Base-by-base conservation (phyloP, 352 stramenopile species). In the Pilasporangium apinafurcum region DNA sequence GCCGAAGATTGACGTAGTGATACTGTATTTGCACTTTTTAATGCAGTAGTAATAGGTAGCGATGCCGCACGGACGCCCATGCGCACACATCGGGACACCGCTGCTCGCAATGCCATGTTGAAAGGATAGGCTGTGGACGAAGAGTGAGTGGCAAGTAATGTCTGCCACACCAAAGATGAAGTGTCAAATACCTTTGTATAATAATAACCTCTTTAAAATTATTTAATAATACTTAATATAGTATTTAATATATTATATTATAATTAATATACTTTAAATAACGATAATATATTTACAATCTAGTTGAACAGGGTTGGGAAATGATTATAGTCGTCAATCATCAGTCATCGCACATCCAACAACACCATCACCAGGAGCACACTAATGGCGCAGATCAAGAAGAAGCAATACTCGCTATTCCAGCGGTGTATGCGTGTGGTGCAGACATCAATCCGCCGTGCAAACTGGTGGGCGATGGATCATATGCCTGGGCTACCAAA, bases 331-430 rank as follows among this genome's bases (percentile, higher is more conserved):
- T n/a, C n/a, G n/a, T n/a, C 18, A 27, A 44, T 22, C 37, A 21
- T 25, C 43, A 50, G 31, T 41, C 20, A 48, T 30, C 31, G 20
- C 1, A 33, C 30, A 29, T 14, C 18, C 12, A 22, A 38, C 9
- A 22, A 13, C 17, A 29, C 38, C 13, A 3, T 5, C 31, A 7
- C 21, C 22, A 24, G 13, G 8, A 45, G 27, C 27, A 9, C 22
- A 18, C 1, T 24, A 25, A 9, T 25, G 53, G 37, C 53, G 41
- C 22, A 40, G 32, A 41, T 59, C 18, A 46, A 48, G 42, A 28
- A 35, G 13, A 85, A 83, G 72, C 56, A 48, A 46, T 88, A 88
- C 66, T 90, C 78, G 62, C 62, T 90, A 39, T 77, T 91, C 49
- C 79, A 93, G 72, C 69, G 61, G 33, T 49, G 61, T 16, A 68